Evolutionary conservation across 2,329 filamentous ascomycete genomes (phyloP), one percentile per base, ranked within the genome.

Genomic region (Aspergillus tanneri): DNA sequence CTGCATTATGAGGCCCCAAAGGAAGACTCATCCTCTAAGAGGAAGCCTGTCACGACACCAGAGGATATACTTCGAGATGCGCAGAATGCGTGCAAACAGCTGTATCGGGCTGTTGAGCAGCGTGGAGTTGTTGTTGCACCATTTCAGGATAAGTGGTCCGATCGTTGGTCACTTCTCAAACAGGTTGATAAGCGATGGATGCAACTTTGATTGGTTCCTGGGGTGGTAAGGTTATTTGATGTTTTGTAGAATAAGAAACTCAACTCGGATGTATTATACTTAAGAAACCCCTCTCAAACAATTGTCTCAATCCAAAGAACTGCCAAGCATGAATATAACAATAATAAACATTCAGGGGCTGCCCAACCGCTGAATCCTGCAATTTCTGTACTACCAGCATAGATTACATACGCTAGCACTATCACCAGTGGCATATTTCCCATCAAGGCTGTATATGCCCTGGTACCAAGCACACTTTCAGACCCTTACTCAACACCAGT

Each of bases 161-260:
- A 56, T 10, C 23, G 19, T 11, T 43, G 34, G 14, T 14, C 12
- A 18, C 8, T 35, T 19, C 39, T 51, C 25, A 42, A 32, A 41
- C 53, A 50, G n/a, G 58, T 61, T 4, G 59, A 62, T 48, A 41
- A 53, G 22, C 56, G 60, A 22, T 62, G 59, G 59, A 34, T 34
- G 14, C 30, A 34, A 3, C 3, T 18, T 34, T 34, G 30, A 34
- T 16, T 16, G n/a, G n/a, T n/a, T n/a, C n/a, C n/a, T n/a, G n/a
- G n/a, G n/a, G 30, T 16, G 14, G 14, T 18, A 10, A 10, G 16
- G 30, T 12, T 19, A 9, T 19, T 19, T 34, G 30, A 11, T 19
- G 7, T 7, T 10, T 34, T 34, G 14, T 34, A 30, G 5, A 4
- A 30, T 34, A 18, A 5, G 7, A 34, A 34, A 34, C 30, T 34